Conservation (phyloP, 2,329 filamentous ascomycete species). For the Parasarocladium wereldwijsianum region DNA sequence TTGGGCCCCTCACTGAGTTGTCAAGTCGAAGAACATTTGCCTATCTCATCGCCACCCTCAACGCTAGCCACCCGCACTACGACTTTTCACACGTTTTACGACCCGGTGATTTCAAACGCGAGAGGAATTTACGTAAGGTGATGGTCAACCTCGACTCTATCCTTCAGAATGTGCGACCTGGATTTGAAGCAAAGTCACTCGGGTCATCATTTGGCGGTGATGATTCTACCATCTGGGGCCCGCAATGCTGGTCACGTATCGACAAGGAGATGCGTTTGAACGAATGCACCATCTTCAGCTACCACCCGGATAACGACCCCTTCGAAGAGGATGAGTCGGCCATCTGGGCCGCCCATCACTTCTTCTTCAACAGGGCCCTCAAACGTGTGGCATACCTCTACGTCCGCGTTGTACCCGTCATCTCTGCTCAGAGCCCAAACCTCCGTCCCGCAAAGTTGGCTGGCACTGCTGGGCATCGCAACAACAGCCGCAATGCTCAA, state of each 20-base stretch:
- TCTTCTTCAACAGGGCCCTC: constrained; percentile 87
- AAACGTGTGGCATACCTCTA: constrained; percentile 94
- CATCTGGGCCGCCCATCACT: constrained; percentile 92
- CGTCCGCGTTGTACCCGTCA: constrained; percentile 71
- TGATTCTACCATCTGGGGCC: constrained; percentile 60
- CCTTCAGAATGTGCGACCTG: constrained; percentile 70
- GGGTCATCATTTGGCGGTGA: constrained; percentile 25
- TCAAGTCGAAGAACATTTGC: constrained; percentile 86
- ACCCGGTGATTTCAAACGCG: constrained; percentile 77
- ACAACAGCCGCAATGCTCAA: constrained; percentile 5
- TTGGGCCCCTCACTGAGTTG: constrained; percentile 77
- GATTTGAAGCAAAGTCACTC: constrained; percentile 29
- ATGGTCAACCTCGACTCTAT: constrained; percentile 83
- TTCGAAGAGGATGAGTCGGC: constrained; percentile 86
- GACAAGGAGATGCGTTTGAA: constrained; percentile 90
- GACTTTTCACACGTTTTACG: constrained; percentile 90
- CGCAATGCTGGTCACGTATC: constrained; percentile 80
- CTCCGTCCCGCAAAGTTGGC: constrained; percentile 18
- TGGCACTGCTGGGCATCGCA: constrained; percentile 5
- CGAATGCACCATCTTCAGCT: constrained; percentile 81
- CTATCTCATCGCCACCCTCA: constrained; percentile 90
- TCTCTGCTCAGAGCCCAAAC: constrained; percentile 46
- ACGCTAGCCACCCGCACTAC: constrained; percentile 82
- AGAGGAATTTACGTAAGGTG: constrained; percentile 63
- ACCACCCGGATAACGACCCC: constrained; percentile 76